phyloP scores from a whole-genome alignment of 1,139 yeast species.

The Debaryomyces fabryi region DNA sequence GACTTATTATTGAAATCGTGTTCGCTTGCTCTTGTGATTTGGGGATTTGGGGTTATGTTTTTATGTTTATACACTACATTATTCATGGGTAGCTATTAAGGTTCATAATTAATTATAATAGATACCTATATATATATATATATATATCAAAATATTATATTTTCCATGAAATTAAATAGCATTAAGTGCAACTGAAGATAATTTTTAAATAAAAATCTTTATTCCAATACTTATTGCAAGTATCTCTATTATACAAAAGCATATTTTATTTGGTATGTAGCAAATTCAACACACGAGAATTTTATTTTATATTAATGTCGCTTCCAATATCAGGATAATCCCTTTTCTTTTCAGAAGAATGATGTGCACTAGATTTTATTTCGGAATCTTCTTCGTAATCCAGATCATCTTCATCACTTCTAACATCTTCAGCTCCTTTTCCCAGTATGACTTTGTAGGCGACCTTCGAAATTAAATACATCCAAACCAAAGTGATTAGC shows the following conservation, averaged over 20 bases:
- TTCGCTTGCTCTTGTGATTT: constrained; percentile 37
- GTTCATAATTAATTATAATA: neutral
- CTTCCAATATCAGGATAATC: neutral
- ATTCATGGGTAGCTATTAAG: constrained; percentile 18
- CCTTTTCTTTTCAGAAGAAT: neutral
- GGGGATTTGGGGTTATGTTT: constrained; percentile 48
- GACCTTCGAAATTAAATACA: constrained; percentile 70
- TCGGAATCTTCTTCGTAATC: constrained; percentile 29
- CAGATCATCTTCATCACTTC: constrained; percentile 63
- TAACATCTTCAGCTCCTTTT: constrained; percentile 75
- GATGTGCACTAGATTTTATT: neutral
- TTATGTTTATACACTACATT: constrained; percentile 43
- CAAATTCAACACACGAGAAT: neutral
- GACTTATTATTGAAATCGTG: constrained; percentile 29
- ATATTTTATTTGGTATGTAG: neutral
- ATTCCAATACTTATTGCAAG: neutral
- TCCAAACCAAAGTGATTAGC: constrained; percentile 69
- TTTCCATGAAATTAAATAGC: neutral
- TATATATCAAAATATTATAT: neutral
- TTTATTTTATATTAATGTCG: neutral
- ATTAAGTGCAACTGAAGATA: neutral
- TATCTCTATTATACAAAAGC: constrained; percentile 3
- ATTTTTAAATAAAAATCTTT: neutral
- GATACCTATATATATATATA: neutral
- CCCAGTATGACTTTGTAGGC: constrained; percentile 73